Percentiles rank a stretch among this genome's conserved stretches.
Conservation (phyloP, 768 basidiomycete genomes). For the Pleurotus platypus region DNA sequence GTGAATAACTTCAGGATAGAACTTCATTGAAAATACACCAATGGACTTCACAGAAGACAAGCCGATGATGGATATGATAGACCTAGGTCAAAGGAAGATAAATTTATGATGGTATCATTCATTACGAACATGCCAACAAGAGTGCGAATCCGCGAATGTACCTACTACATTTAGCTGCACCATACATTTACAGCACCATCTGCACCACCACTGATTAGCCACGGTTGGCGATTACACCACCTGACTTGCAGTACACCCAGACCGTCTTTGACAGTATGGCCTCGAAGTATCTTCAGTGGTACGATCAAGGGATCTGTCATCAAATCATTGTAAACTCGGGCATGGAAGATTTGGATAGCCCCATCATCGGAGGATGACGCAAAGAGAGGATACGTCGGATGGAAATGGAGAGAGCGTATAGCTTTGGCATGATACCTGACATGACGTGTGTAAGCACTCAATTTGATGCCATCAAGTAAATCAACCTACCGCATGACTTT, state of each 20-base stretch:
- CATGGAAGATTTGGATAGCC: conserved; percentile 95
- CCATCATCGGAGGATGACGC: conserved; percentile 97
- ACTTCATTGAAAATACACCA: neutral
- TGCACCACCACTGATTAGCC: conserved; percentile 90
- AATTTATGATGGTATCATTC: neutral
- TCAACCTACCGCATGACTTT: conserved; percentile 80
- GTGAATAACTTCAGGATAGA: too few relatives aligned
- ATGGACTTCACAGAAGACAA: neutral
- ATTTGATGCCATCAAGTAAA: neutral
- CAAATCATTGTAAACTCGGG: conserved; percentile 89
- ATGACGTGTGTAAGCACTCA: conserved; percentile 24
- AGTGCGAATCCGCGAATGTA: neutral
- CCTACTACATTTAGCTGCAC: conserved; percentile 57
- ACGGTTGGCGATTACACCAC: conserved; percentile 89
- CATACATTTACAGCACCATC: conserved; percentile 88
- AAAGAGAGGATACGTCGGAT: conserved; percentile 92
- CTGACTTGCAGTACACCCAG: conserved; percentile 88
- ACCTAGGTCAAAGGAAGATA: too few relatives aligned
- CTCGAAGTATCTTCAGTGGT: conserved; percentile 91
- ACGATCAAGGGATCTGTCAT: conserved; percentile 98
- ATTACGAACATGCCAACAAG: neutral
- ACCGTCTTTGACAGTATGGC: conserved; percentile 82
- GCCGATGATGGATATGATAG: neutral
- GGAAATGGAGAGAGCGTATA: conserved; percentile 90
- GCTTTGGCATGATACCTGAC: conserved; percentile 89